phyloP scores from a whole-genome alignment of 208 protist genomes.

The Leishmania arabica region DNA sequence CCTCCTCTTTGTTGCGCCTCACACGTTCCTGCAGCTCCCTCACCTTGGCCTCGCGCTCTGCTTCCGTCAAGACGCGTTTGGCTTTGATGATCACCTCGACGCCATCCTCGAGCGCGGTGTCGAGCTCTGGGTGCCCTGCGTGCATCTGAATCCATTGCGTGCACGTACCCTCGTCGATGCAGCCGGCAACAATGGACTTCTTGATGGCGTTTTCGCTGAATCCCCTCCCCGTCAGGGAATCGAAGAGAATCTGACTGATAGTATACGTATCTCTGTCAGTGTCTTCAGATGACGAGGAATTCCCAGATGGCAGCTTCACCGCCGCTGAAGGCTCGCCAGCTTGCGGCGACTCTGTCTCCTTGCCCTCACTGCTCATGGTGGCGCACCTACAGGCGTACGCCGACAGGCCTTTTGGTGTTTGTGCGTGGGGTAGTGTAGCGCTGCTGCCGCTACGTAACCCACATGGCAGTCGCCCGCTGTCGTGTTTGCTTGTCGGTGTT shows the following conservation, averaged over 20 bases:
- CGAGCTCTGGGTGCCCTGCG: conserved; percentile 77
- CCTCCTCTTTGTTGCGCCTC: conserved; percentile 52
- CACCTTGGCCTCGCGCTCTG: conserved; percentile 72
- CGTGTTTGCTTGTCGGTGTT: background rate
- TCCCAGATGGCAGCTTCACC: background rate
- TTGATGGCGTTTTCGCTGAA: conserved; percentile 91
- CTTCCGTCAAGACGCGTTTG: conserved; percentile 73
- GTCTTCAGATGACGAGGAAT: conserved; percentile 9
- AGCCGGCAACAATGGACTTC: conserved; percentile 85
- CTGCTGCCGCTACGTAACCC: background rate
- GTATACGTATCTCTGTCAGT: conserved; percentile 35
- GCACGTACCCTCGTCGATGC: conserved; percentile 78
- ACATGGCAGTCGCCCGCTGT: background rate
- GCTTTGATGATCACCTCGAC: conserved; percentile 68
- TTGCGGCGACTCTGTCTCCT: background rate
- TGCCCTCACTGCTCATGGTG: background rate
- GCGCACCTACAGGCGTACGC: background rate
- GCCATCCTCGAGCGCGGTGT: conserved; percentile 71
- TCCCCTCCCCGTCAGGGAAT: conserved; percentile 48
- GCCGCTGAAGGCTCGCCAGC: background rate
- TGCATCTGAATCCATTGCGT: conserved; percentile 89
- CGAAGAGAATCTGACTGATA: conserved; percentile 59
- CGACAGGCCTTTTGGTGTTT: background rate
- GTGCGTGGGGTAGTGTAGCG: background rate
- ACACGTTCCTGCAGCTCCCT: conserved; percentile 64